Conservation (phyloP, 139 green algal species). For the Tetratostichococcus sp. region DNA sequence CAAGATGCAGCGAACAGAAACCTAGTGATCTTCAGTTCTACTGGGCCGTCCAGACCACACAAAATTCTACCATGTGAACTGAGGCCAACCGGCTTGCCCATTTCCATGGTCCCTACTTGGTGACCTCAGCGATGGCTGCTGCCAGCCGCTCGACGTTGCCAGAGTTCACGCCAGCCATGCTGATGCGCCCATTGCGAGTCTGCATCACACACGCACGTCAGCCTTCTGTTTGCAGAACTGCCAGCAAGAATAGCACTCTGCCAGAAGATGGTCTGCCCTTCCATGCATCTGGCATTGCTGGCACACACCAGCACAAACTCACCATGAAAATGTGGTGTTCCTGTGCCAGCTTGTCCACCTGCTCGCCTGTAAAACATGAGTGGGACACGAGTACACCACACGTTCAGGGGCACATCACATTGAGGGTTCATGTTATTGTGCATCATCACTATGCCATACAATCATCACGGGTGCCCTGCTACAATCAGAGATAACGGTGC, state of each 20-base stretch:
- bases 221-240: not conserved
- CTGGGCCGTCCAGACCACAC: too few relatives aligned
- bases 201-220: not conserved
- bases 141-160: constrained; percentile 78
- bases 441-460: too few relatives aligned
- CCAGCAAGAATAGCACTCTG: not conserved
- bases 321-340: constrained; percentile 83
- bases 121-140: constrained; percentile 81
- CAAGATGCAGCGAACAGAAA: too few relatives aligned
- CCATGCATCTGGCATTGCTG: not conserved
- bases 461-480: too few relatives aligned
- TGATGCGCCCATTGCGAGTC: constrained; percentile 88
- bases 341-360: constrained; percentile 73
- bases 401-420: not conserved
- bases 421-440: not conserved
- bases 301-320: not conserved
- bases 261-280: too few relatives aligned
- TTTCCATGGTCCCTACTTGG: constrained; percentile 22
- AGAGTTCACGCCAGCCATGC: constrained; percentile 85
- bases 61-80: too few relatives aligned
- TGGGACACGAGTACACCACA: not conserved
- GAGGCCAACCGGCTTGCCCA: too few relatives aligned
- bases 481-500: too few relatives aligned
- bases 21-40: too few relatives aligned
- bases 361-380: not conserved